phyloP scores from a whole-genome alignment of 371 early-diverging fungal species.

The Mortierella sp. region DNA sequence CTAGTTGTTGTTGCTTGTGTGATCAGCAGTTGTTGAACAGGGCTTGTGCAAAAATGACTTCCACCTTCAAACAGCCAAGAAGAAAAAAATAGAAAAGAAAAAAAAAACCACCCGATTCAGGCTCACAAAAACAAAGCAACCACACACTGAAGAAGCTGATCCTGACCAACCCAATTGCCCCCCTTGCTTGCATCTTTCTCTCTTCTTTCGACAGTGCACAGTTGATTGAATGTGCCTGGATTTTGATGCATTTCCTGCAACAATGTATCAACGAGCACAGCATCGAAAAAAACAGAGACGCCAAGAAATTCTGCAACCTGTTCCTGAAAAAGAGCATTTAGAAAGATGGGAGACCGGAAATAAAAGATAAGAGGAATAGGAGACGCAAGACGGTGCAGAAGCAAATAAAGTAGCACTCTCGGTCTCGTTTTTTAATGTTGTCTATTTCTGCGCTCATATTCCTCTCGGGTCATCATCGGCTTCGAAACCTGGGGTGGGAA shows the following conservation, averaged over 20 bases:
- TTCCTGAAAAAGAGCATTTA: background rate
- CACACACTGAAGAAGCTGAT: background rate
- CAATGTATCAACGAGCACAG: background rate
- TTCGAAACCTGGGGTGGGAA: slow-evolving; percentile 54
- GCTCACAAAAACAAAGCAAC: background rate
- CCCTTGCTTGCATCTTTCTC: too few relatives aligned
- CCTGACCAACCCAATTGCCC: too few relatives aligned
- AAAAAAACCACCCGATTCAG: background rate
- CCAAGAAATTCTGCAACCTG: background rate
- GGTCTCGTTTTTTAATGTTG: slow-evolving; percentile 25
- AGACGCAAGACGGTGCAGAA: background rate
- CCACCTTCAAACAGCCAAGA: background rate
- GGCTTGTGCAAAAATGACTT: background rate
- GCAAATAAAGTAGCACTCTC: background rate
- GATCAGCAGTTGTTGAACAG: too few relatives aligned
- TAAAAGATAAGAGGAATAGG: slow-evolving; percentile 1
- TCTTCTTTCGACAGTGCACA: background rate
- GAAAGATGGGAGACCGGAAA: background rate
- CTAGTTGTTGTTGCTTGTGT: too few relatives aligned
- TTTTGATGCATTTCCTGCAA: background rate
- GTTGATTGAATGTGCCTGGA: background rate
- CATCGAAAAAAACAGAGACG: background rate
- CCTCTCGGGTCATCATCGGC: slow-evolving; percentile 56
- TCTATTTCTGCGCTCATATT: slow-evolving; percentile 57
- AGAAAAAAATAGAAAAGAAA: background rate